Evolutionary conservation across 1,284 basidiomycete species (phyloP).

Genomic region (Naganishia albida): DNA sequence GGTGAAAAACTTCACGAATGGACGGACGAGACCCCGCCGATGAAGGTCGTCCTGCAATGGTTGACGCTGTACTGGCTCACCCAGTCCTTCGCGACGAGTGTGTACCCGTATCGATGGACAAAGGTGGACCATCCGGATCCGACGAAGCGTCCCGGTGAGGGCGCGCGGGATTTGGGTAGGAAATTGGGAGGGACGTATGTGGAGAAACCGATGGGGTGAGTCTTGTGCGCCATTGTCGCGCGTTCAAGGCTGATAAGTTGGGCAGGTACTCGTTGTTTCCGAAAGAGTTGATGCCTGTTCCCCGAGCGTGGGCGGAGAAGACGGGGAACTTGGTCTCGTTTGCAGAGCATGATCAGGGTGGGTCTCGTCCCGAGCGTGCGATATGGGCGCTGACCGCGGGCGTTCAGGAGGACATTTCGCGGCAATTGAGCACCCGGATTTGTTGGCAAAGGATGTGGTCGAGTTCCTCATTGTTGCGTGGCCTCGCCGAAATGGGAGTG

Average conservation of each 20-base stretch:
- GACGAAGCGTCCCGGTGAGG: constrained; percentile 21
- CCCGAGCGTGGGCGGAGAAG: constrained; percentile 47
- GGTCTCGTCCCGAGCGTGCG: constrained; percentile 35
- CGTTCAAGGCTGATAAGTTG: no score
- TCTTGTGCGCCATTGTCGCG: no score
- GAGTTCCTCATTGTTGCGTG: constrained; percentile 47
- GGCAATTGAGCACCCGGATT: constrained; percentile 54
- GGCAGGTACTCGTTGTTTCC: constrained; percentile 48
- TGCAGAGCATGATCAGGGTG: constrained; percentile 46
- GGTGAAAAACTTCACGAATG: constrained; percentile 55
- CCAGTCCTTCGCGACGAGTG: constrained; percentile 51
- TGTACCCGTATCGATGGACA: constrained; percentile 54
- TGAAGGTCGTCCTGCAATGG: constrained; percentile 47
- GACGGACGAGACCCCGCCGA: constrained; percentile 46
- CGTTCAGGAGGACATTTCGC: constrained; percentile 51
- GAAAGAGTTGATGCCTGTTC: constrained; percentile 51
- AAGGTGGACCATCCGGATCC: constrained; percentile 24
- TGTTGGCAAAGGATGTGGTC: constrained; percentile 46
- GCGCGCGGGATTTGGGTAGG: constrained; percentile 35
- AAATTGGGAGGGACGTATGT: constrained; percentile 41
- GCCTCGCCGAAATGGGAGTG: neutral
- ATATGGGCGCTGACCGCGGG: no score
- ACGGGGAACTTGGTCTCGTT: constrained; percentile 51
- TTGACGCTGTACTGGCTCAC: constrained; percentile 55
- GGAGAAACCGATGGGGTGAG: constrained; percentile 48